A percentile compares a stretch with the other conserved stretches of the same genome.
These are phyloP conservation scores for Teunomyces cretensis DNA, from an alignment of 805 yeast species.

Conservation along the genomic window DNA sequence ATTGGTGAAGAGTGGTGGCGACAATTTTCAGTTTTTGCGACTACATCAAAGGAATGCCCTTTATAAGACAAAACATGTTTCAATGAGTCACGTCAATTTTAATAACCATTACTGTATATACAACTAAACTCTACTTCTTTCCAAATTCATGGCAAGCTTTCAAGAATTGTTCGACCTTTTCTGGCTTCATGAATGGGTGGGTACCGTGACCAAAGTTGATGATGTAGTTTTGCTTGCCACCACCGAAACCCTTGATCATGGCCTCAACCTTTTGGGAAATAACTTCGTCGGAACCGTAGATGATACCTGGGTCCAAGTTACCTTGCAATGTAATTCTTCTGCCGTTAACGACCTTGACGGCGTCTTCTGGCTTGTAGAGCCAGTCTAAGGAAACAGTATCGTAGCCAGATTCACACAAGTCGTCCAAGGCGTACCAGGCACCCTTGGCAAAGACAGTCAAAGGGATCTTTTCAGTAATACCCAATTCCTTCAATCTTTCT, in stretches of 20 bases:
- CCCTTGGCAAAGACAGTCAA: conserved; percentile 92
- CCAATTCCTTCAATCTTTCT: conserved; percentile 65
- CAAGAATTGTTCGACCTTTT: conserved; percentile 78
- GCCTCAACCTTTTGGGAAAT: conserved; percentile 78
- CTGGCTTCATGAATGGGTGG: conserved; percentile 96
- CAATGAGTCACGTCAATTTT: neutral
- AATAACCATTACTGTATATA: neutral
- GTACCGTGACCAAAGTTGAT: conserved; percentile 98
- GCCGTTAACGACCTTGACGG: conserved; percentile 69
- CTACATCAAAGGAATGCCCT: neutral
- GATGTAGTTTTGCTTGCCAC: conserved; percentile 87
- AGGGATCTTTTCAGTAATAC: conserved; percentile 72
- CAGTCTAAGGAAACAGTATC: conserved; percentile 92
- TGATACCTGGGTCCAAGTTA: conserved; percentile 91
- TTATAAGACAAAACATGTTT: neutral
- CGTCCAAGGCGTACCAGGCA: conserved; percentile 94
- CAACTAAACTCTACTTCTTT: conserved; percentile 27
- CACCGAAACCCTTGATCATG: conserved; percentile 92
- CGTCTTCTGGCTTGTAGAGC: conserved; percentile 82
- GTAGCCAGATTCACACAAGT: conserved; percentile 77
- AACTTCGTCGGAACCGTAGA: conserved; percentile 83
- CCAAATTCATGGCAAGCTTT: conserved; percentile 86
- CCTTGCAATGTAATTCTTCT: conserved; percentile 86
- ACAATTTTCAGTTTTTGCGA: neutral
- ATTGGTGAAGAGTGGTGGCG: conserved; percentile 1